Conservation (phyloP, 257 asterid species). For the Solanum infundibuliforme region DNA sequence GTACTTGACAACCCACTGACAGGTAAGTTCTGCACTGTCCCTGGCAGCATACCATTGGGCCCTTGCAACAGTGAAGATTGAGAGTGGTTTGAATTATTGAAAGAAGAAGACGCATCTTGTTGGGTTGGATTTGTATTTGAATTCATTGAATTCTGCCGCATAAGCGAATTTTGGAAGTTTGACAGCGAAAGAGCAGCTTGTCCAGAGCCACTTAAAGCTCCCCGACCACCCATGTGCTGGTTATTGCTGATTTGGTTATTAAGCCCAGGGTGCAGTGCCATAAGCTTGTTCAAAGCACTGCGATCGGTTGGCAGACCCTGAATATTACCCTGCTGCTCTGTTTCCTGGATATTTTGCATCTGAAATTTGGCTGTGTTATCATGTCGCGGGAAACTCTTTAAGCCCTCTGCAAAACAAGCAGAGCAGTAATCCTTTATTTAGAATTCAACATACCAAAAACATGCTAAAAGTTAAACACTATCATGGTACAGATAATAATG, state of each 20-base stretch:
- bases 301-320: constrained; percentile 49
- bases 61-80: constrained; percentile 35
- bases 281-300: constrained; percentile 41
- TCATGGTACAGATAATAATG: background rate
- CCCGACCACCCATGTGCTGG: constrained; percentile 45
- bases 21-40: constrained; percentile 28
- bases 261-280: constrained; percentile 51
- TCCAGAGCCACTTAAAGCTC: constrained; percentile 51
- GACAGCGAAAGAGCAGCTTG: constrained; percentile 60
- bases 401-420: constrained; percentile 54
- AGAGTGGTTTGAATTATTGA: constrained; percentile 27
- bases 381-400: constrained; percentile 58
- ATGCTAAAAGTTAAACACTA: background rate
- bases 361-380: constrained; percentile 32
- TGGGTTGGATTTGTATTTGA: constrained; percentile 29
- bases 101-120: constrained; percentile 52
- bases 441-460: background rate
- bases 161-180: constrained; percentile 62
- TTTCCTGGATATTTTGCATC: constrained; percentile 40
- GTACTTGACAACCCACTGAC: constrained; percentile 23
- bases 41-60: constrained; percentile 21
- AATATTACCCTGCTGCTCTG: constrained; percentile 51
- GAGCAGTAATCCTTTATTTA: background rate
- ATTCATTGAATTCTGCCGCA: constrained; percentile 72
- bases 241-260: constrained; percentile 34